Percentiles rank a stretch among this genome's conserved stretches.
These are phyloP conservation scores for Aspergillus sp. DNA, from an alignment of 2,329 filamentous ascomycete species.

Conservation along the genomic window DNA sequence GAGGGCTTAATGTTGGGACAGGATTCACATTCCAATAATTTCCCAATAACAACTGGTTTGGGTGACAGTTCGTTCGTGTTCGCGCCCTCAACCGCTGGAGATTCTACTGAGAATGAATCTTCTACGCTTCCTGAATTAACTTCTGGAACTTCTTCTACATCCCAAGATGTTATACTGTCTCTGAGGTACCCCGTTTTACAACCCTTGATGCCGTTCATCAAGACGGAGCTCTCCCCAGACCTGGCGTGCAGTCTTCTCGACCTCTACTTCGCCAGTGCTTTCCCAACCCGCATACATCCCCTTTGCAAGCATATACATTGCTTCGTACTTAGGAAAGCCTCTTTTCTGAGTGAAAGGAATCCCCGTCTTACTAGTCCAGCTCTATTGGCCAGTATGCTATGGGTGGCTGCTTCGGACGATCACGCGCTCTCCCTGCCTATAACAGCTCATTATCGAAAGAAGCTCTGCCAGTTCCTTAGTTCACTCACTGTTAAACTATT, in stretches of 20 bases:
- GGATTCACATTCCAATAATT: slow-evolving; percentile 30
- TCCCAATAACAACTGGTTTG: slow-evolving; percentile 20
- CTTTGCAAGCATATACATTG: slow-evolving; percentile 87
- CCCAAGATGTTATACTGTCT: slow-evolving; percentile 33
- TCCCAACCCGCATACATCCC: slow-evolving; percentile 82
- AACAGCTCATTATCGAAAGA: slow-evolving; percentile 76
- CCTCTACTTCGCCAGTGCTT: slow-evolving; percentile 86
- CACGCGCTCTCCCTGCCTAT: slow-evolving; percentile 81
- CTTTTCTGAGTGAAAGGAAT: slow-evolving; percentile 75
- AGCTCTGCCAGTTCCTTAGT: slow-evolving; percentile 82
- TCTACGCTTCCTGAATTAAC: slow-evolving; percentile 53
- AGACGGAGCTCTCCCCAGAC: slow-evolving; percentile 71
- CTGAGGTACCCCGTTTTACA: slow-evolving; percentile 81
- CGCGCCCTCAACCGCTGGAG: slow-evolving; percentile 28
- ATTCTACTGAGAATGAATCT: slow-evolving; percentile 31
- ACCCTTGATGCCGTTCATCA: slow-evolving; percentile 77
- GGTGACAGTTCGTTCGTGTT: slow-evolving; percentile 27
- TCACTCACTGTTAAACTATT: slow-evolving; percentile 82
- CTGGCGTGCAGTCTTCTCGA: slow-evolving; percentile 87
- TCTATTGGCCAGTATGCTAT: slow-evolving; percentile 89
- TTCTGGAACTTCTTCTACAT: slow-evolving; percentile 44
- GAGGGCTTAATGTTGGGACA: slow-evolving; percentile 28
- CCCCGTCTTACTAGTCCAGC: slow-evolving; percentile 81
- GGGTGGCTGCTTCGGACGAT: slow-evolving; percentile 88
- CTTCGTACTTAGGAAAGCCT: slow-evolving; percentile 83